These are phyloP conservation scores for Polymyxa betae DNA, from an alignment of 208 protist genomes.

Conservation along the genomic window DNA sequence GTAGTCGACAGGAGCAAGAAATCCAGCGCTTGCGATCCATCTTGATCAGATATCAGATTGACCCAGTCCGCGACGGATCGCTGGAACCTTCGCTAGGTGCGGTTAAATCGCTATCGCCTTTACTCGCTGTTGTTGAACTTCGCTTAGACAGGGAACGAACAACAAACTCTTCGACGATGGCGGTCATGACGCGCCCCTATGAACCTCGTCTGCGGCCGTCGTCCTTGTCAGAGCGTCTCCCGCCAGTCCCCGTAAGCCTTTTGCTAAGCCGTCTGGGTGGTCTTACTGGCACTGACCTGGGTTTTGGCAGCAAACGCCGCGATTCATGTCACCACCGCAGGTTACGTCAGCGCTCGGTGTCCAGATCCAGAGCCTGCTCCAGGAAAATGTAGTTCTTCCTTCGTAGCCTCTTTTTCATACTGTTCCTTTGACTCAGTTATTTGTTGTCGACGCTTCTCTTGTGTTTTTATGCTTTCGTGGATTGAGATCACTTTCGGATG, in stretches of 20 bases:
- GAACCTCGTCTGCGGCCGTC: background rate
- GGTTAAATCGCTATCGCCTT: background rate
- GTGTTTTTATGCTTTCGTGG: no score
- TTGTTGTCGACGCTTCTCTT: no score
- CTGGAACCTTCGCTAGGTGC: background rate
- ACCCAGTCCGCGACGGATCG: background rate
- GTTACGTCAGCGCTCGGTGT: background rate
- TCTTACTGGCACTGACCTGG: no score
- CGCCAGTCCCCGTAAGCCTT: background rate
- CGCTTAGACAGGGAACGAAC: no score
- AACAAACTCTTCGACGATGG: no score
- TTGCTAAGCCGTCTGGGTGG: no score
- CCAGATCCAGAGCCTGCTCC: slow-evolving; percentile 22
- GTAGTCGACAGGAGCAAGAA: background rate
- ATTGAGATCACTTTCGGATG: no score
- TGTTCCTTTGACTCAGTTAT: no score
- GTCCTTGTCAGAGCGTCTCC: background rate
- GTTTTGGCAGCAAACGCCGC: no score
- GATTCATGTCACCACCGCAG: background rate
- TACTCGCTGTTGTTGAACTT: background rate
- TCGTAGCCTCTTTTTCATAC: no score
- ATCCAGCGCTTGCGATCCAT: background rate
- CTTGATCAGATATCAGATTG: background rate
- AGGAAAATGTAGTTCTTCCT: background rate
- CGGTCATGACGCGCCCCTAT: background rate